Percentiles rank a stretch among this genome's conserved stretches.
Evolutionary conservation across 139 green algal species (phyloP).

Genomic region (Pseudopediastrum boryanum): DNA sequence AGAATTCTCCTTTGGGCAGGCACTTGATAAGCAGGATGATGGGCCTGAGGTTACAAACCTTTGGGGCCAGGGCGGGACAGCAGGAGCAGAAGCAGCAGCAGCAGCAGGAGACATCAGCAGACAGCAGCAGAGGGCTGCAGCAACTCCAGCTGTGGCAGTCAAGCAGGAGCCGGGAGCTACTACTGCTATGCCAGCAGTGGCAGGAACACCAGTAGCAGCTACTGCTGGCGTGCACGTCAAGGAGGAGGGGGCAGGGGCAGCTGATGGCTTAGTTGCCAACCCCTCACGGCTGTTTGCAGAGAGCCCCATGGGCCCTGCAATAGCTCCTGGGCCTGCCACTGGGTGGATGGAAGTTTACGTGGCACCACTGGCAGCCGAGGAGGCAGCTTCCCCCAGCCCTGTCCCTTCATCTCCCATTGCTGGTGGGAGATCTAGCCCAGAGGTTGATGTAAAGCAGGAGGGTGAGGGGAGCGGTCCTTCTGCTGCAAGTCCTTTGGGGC

Average conservation of each 20-base stretch:
- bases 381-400: too few relatives aligned
- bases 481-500: too few relatives aligned
- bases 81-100: not conserved
- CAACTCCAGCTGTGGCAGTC: not conserved
- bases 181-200: slow-evolving; percentile 1
- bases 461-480: too few relatives aligned
- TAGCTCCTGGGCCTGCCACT: slow-evolving; percentile 34
- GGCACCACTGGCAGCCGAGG: slow-evolving; percentile 13
- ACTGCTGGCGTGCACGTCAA: not conserved
- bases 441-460: too few relatives aligned
- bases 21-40: too few relatives aligned
- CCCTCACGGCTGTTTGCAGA: slow-evolving; percentile 27
- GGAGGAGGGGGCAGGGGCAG: not conserved
- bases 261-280: not conserved
- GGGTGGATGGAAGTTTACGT: slow-evolving; percentile 71
- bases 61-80: not conserved
- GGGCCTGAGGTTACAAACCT: too few relatives aligned
- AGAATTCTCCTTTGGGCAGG: too few relatives aligned
- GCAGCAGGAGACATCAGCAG: not conserved
- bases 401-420: too few relatives aligned
- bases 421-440: too few relatives aligned
- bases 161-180: not conserved
- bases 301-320: slow-evolving; percentile 37
- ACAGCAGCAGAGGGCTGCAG: slow-evolving; percentile 2
- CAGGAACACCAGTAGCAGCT: not conserved